Evolutionary conservation across 2,329 filamentous ascomycete species (phyloP).

Genomic region (Aureobasidium sp.): DNA sequence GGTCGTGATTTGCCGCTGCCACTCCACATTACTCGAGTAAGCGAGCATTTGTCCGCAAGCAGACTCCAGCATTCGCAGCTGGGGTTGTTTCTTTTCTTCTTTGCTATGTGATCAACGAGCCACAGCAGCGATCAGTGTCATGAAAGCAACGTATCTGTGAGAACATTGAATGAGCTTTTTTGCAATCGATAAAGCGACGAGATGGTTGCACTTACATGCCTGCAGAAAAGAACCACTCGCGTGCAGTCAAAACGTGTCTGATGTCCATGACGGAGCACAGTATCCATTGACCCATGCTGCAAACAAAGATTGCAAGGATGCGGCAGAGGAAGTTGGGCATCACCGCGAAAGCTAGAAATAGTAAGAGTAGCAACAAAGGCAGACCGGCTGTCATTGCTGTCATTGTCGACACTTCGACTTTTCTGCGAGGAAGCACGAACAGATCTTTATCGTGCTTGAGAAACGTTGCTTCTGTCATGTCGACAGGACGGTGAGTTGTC

Average conservation of each 20-base stretch:
- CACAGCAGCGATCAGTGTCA: slow-evolving; percentile 32
- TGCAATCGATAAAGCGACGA: neutral
- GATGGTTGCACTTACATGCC: slow-evolving; percentile 31
- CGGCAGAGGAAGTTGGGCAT: slow-evolving; percentile 35
- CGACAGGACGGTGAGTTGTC: slow-evolving; percentile 45
- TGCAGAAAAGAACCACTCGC: slow-evolving; percentile 33
- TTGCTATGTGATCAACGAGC: slow-evolving; percentile 17
- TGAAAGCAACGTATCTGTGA: slow-evolving; percentile 33
- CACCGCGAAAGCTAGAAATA: slow-evolving; percentile 31
- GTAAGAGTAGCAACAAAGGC: slow-evolving; percentile 24
- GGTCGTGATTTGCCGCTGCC: slow-evolving; percentile 1
- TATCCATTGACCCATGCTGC: slow-evolving; percentile 29
- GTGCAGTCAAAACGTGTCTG: slow-evolving; percentile 27
- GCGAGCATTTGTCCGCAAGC: neutral
- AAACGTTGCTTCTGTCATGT: slow-evolving; percentile 52
- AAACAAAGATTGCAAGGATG: slow-evolving; percentile 31
- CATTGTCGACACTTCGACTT: neutral
- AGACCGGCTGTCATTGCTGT: neutral
- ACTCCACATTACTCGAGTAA: neutral
- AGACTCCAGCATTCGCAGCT: neutral
- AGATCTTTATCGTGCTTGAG: slow-evolving; percentile 50
- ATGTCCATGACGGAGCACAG: slow-evolving; percentile 28
- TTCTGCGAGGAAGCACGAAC: slow-evolving; percentile 30
- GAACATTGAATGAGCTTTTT: slow-evolving; percentile 10
- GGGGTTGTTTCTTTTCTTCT: neutral